phyloP scores from a whole-genome alignment of 2,329 filamentous ascomycete genomes.

The Anthostomella pinea region DNA sequence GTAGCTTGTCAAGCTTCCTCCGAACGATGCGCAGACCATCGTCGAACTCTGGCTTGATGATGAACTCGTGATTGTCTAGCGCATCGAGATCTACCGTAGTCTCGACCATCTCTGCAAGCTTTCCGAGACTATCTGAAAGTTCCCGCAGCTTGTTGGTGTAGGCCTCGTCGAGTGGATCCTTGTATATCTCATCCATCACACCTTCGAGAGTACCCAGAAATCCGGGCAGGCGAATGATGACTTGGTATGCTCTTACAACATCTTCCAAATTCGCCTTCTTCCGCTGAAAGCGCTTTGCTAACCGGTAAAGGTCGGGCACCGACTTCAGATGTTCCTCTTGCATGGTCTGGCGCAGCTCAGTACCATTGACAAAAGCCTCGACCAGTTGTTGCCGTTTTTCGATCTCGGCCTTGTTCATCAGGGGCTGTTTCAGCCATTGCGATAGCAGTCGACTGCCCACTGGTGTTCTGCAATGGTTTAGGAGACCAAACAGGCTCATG shows the following conservation, averaged over 20 bases:
- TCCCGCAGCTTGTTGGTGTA: conserved; percentile 83
- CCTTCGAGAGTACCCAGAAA: conserved; percentile 86
- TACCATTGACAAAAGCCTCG: conserved; percentile 90
- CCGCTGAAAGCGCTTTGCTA: conserved; percentile 92
- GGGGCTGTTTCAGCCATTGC: conserved; percentile 95
- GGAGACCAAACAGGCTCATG: conserved; percentile 90
- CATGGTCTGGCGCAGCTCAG: conserved; percentile 89
- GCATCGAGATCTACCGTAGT: conserved; percentile 95
- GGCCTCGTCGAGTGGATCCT: conserved; percentile 77
- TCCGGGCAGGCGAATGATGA: conserved; percentile 84
- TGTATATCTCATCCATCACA: conserved; percentile 94
- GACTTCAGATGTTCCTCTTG: conserved; percentile 93
- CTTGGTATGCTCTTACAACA: conserved; percentile 92
- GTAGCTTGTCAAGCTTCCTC: conserved; percentile 83
- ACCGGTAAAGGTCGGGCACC: conserved; percentile 88
- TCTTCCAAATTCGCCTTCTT: conserved; percentile 91
- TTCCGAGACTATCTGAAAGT: conserved; percentile 74
- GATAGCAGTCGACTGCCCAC: conserved; percentile 85
- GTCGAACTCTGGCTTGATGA: conserved; percentile 98
- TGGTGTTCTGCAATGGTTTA: conserved; percentile 97
- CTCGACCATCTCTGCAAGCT: conserved; percentile 96
- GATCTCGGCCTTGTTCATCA: conserved; percentile 89
- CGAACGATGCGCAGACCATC: conserved; percentile 83
- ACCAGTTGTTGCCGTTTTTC: conserved; percentile 90
- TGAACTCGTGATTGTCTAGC: conserved; percentile 94